Conservation (phyloP, 2,329 filamentous ascomycete species). For the Nemania abortiva region DNA sequence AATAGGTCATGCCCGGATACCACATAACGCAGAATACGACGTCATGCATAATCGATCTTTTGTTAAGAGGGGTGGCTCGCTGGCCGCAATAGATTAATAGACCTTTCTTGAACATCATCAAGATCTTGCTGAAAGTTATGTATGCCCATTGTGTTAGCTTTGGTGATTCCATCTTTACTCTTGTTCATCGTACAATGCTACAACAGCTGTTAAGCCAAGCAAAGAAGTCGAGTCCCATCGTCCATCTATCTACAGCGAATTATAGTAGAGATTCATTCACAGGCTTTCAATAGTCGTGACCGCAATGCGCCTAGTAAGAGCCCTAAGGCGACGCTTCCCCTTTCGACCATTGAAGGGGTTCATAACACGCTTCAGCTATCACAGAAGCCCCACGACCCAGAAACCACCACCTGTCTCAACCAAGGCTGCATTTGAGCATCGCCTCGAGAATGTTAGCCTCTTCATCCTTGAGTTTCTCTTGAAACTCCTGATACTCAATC, state of each 20-base stretch:
- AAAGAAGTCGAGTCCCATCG: neutral
- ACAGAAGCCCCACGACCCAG: constrained; percentile 8
- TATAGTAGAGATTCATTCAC: neutral
- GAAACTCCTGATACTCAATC: constrained; percentile 49
- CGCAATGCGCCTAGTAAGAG: constrained; percentile 38
- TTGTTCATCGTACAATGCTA: constrained; percentile 3
- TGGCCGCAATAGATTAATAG: constrained; percentile 27
- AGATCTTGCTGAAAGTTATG: constrained; percentile 1
- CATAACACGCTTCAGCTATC: constrained; percentile 35
- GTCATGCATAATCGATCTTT: constrained; percentile 10
- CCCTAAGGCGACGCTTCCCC: constrained; percentile 21
- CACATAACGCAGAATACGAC: constrained; percentile 7
- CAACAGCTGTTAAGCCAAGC: neutral
- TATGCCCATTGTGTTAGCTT: constrained; percentile 11
- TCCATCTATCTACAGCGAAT: neutral
- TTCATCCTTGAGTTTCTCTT: constrained; percentile 48
- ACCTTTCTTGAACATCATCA: constrained; percentile 14
- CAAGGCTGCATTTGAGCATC: constrained; percentile 41
- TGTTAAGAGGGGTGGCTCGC: neutral
- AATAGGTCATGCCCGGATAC: constrained; percentile 35
- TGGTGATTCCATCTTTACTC: neutral
- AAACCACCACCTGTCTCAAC: constrained; percentile 14
- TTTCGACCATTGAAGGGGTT: constrained; percentile 40
- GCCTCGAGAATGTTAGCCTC: constrained; percentile 46
- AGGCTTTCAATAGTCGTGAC: constrained; percentile 2